Evolutionary conservation across 495 filamentous ascomycete genomes (phyloP), one percentile per base, ranked within the genome.

Genomic region (Neurospora tetrasperma): DNA sequence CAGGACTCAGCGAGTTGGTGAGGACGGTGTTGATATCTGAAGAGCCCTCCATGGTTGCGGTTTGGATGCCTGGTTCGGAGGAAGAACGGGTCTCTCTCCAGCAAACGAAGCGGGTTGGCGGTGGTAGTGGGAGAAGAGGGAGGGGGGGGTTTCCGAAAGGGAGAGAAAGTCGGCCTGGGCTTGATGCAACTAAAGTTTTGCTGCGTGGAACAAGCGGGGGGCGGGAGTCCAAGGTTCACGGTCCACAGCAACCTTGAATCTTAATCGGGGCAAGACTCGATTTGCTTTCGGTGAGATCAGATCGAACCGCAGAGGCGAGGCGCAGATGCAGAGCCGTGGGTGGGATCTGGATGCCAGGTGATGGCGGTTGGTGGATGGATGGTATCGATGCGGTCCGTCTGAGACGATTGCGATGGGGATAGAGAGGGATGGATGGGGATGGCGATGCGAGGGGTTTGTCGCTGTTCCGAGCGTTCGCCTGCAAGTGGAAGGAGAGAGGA

Each of bases 1-100:
- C 94, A 81, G 92, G 89, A 78, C 93, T 94, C 83, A 97, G 88
- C 80, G 94, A 97, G 86, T 92, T 91, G 81, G 92, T 89, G 86
- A 98, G 90, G 84, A 98, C 93, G 75, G 80, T 82, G 78, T 85
- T 86, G 81, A 86, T 86, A 78, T 86, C 85, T 78, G 83, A 79
- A 80, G 82, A 79, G 76, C 79, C 84, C 81, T 81, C 84, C 85
- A 86, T 86, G 75, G 74, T 81, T 75, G 75, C 77, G 74, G 73
- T 78, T 75, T 75, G 74, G 66, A 76, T 73, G 71, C 73, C 73
- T 70, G 70, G 71, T 71, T 71, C 66, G 46, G 42, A 73, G 40
- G 71, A 44, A 69, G n/a, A 71, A 69, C 42, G 38, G 71, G 40
- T 71, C 54, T 77, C 42, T 77, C 74, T 72, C 66, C 59, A 71